Evolutionary conservation across 495 filamentous ascomycete species (phyloP).

Genomic region (Aspergillus coremiiformis): DNA sequence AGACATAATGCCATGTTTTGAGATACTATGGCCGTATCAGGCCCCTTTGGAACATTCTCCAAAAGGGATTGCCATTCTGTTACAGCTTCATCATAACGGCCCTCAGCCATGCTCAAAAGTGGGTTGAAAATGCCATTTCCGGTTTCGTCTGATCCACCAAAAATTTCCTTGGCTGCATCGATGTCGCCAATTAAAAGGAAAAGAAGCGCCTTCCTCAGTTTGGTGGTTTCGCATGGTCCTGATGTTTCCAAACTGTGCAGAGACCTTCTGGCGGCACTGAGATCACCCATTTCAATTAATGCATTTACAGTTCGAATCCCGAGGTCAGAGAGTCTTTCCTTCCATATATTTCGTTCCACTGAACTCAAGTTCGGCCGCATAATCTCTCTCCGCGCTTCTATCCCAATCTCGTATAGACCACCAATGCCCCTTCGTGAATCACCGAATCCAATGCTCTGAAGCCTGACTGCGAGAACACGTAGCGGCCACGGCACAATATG

Average conservation of each 20-base stretch:
- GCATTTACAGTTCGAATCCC: slow-evolving; percentile 73
- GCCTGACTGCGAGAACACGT: slow-evolving; percentile 67
- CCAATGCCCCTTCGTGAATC: slow-evolving; percentile 80
- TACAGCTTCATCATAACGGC: slow-evolving; percentile 57
- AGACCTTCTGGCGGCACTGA: slow-evolving; percentile 65
- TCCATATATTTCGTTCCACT: slow-evolving; percentile 54
- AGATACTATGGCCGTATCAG: slow-evolving; percentile 45
- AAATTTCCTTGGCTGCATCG: slow-evolving; percentile 51
- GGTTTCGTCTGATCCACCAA: slow-evolving; percentile 15
- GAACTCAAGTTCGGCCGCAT: slow-evolving; percentile 24
- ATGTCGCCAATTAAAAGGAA: slow-evolving; percentile 72
- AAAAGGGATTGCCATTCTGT: slow-evolving; percentile 54
- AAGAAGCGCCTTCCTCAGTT: slow-evolving; percentile 53
- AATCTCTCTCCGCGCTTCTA: slow-evolving; percentile 59
- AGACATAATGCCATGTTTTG: slow-evolving; percentile 79
- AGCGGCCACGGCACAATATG: slow-evolving; percentile 84
- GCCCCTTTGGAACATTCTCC: slow-evolving; percentile 22
- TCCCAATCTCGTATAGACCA: slow-evolving; percentile 78
- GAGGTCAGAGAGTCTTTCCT: slow-evolving; percentile 58
- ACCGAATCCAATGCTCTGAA: slow-evolving; percentile 77
- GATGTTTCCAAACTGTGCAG: slow-evolving; percentile 40
- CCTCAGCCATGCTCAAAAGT: slow-evolving; percentile 72
- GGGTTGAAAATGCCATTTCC: slow-evolving; percentile 46
- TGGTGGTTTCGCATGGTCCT: slow-evolving; percentile 29
- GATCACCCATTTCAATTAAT: slow-evolving; percentile 85